Base-by-base conservation (phyloP, 495 filamentous ascomycete species). In the Aspergillus carlsbadensis region DNA sequence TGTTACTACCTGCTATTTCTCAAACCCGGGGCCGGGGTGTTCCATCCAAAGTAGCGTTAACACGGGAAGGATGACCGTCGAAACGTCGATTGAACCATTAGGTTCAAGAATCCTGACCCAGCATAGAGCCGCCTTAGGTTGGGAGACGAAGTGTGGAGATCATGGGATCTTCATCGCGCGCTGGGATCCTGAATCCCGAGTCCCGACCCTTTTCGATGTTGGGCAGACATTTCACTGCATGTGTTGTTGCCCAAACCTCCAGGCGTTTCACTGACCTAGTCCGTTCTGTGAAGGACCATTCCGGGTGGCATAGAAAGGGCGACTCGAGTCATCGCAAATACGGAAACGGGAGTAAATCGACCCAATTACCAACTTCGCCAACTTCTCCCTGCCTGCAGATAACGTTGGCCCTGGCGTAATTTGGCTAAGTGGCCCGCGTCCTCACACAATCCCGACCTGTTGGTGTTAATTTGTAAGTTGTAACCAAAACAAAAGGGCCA, bases 161-260 rank as follows among this genome's bases (percentile, higher is more conserved):
- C 57, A 56, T 62, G 51, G 43, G 57, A 57, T 59, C 49, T 58
- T 54, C 51, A 17, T 40, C 31, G 34, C 20, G 49, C 49, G 50
- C 50, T 43, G 41, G 52, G 52, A 61, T 56, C 29, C 22, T 47
- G 56, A 52, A 29, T 29, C 26, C 26, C 26, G 26, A 29, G 26
- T 8, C 3, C 44, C 10, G 14, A 22, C 8, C 10, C 34, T 44
- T 52, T 54, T 58, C 31, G 52, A 57, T 31, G 34, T 69, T 66
- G 66, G 66, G 66, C 66, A 69, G 55, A 63, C 59, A 69, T 47
- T 13, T 63, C n/a, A 33, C 59, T 69, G 66, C 66, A 66, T 41
- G 63, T 52, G 45, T 69, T 61, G 66, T 66, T 58, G 66, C 66
- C 66, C 66, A 66, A 68, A 42, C 48, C 42, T 49, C 53, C 55